A percentile compares a stretch with the other conserved stretches of the same genome.
Evolutionary conservation across 768 basidiomycete species (phyloP).

Genomic region (Clavaria fumosa): DNA sequence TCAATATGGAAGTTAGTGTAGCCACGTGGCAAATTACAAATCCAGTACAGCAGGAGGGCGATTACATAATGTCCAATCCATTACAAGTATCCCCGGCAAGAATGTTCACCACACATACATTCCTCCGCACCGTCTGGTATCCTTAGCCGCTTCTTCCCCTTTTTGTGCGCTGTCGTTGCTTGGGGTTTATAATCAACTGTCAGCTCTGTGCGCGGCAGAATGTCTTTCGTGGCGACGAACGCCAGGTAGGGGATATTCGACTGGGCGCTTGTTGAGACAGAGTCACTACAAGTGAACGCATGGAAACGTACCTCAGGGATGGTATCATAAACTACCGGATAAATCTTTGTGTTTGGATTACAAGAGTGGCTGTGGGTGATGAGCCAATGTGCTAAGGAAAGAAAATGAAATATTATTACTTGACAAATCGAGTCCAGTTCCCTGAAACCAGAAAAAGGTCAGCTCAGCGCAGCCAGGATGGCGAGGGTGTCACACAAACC

Average conservation of each 20-base stretch:
- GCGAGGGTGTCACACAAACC: slow-evolving; percentile 24
- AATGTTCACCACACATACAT: neutral
- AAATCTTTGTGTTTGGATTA: slow-evolving; percentile 39
- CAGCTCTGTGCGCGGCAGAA: slow-evolving; percentile 38
- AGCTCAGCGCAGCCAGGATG: slow-evolving; percentile 2
- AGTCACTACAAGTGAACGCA: neutral
- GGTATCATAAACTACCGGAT: slow-evolving; percentile 46
- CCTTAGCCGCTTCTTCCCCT: slow-evolving; percentile 9
- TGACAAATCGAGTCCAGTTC: slow-evolving; percentile 66
- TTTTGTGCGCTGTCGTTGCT: slow-evolving; percentile 12
- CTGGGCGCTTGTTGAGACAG: slow-evolving; percentile 11
- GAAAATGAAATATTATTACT: slow-evolving; percentile 22
- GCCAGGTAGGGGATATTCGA: slow-evolving; percentile 46
- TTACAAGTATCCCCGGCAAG: neutral
- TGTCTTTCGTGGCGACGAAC: slow-evolving; percentile 34
- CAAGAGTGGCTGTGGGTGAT: slow-evolving; percentile 43
- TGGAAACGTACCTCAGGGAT: slow-evolving; percentile 31
- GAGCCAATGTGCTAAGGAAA: neutral
- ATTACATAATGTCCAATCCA: too few species aligned
- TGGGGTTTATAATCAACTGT: slow-evolving; percentile 43
- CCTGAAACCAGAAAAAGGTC: slow-evolving; percentile 23
- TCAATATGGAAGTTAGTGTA: too few species aligned
- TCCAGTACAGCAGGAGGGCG: too few species aligned
- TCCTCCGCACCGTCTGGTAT: neutral
- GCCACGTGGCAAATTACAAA: too few species aligned